A percentile compares a stretch with the other conserved stretches of the same genome.
Conservation (phyloP, 768 basidiomycete genomes). For the Pilatotrama ljubarskyi region DNA sequence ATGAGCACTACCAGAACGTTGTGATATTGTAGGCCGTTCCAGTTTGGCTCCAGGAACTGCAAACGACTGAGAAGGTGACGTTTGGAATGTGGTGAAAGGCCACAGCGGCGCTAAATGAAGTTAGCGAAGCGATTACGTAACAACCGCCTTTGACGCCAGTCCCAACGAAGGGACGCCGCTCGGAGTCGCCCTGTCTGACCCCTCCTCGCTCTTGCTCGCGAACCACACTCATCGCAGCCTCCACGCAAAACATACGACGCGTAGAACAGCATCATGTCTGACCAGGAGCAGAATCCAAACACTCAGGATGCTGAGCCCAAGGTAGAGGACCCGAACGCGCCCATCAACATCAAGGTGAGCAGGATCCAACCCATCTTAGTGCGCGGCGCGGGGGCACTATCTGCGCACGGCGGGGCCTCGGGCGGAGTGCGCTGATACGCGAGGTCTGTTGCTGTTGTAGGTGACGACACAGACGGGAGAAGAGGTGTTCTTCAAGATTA, state of each 20-base stretch:
- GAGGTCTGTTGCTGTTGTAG: slow-evolving; percentile 36
- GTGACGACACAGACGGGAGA: slow-evolving; percentile 76
- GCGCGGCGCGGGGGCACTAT: background rate
- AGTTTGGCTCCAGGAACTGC: no score
- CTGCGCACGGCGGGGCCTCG: background rate
- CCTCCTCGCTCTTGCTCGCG: background rate
- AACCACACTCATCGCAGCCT: slow-evolving; percentile 4
- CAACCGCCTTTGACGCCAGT: background rate
- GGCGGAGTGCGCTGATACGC: background rate
- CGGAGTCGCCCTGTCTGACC: background rate
- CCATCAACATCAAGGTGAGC: slow-evolving; percentile 80
- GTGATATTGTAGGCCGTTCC: no score
- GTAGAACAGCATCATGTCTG: slow-evolving; percentile 47
- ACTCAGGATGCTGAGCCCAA: slow-evolving; percentile 48
- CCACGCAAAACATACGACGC: background rate
- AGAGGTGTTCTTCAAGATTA: slow-evolving; percentile 97
- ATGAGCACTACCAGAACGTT: no score
- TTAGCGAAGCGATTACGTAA: slow-evolving; percentile 9
- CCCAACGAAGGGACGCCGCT: background rate
- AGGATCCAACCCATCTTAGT: background rate
- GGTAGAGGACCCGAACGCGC: slow-evolving; percentile 55
- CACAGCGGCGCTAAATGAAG: no score
- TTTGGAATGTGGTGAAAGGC: no score
- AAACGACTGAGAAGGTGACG: no score
- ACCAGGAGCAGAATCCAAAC: slow-evolving; percentile 40